phyloP scores from a whole-genome alignment of 2,329 filamentous ascomycete genomes.

The Claviceps quebecensis region DNA sequence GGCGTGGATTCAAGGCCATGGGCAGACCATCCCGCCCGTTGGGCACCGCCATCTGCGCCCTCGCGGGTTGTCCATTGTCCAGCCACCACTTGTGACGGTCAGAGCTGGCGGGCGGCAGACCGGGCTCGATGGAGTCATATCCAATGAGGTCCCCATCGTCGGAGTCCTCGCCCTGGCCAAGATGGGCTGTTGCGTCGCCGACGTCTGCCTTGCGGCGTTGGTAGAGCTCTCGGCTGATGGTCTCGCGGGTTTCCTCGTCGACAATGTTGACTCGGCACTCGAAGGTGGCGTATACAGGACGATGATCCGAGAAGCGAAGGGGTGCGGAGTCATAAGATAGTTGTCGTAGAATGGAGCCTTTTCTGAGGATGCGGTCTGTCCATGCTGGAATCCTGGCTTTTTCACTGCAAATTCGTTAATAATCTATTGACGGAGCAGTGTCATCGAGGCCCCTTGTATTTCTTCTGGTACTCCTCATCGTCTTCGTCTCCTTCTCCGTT shows the following conservation, averaged over 20 bases:
- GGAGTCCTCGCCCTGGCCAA: conserved; percentile 37
- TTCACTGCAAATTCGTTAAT: conserved; percentile 39
- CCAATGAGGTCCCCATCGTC: conserved; percentile 71
- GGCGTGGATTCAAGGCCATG: conserved; percentile 55
- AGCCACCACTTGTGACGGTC: conserved; percentile 60
- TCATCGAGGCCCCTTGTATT: too few species aligned
- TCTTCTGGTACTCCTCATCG: too few species aligned
- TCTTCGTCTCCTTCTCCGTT: too few species aligned
- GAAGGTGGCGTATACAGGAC: conserved; percentile 88
- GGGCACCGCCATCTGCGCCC: conserved; percentile 56
- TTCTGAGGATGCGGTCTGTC: conserved; percentile 87
- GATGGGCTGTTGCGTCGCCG: conserved; percentile 45
- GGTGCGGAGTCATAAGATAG: conserved; percentile 70
- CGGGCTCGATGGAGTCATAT: conserved; percentile 72
- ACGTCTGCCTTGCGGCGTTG: conserved; percentile 51
- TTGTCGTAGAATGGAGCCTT: conserved; percentile 72
- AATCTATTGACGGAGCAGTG: not conserved
- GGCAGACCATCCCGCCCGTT: conserved; percentile 32
- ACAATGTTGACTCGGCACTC: conserved; percentile 70
- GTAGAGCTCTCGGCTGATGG: conserved; percentile 64
- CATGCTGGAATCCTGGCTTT: conserved; percentile 92
- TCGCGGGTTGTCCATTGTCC: conserved; percentile 58
- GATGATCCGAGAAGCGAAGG: conserved; percentile 82
- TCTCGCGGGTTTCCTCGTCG: conserved; percentile 58
- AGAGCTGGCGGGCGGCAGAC: conserved; percentile 53